Percentiles rank a stretch among this genome's conserved stretches.
Conservation (phyloP, 169 alveolate genomes). For the Theileria annulata region DNA sequence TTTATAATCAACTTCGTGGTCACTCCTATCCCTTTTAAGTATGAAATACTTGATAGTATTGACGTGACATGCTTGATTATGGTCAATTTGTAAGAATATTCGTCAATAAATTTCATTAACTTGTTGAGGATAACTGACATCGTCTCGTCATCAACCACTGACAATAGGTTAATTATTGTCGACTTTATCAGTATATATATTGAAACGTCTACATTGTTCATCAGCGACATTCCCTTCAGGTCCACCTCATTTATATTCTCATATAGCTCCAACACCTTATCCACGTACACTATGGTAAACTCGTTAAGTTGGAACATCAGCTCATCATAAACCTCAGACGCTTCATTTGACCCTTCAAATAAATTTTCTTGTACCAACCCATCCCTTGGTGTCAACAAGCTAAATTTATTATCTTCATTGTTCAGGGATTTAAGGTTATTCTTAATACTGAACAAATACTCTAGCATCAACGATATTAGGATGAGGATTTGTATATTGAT, state of each 20-base stretch:
- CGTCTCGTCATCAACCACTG: constrained; percentile 38
- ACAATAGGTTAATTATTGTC: constrained; percentile 37
- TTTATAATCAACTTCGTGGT: constrained; percentile 3
- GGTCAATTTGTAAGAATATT: constrained; percentile 32
- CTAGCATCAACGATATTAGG: constrained; percentile 20
- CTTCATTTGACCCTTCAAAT: background rate
- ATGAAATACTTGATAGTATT: constrained; percentile 30
- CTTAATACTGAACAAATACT: background rate
- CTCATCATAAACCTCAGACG: background rate
- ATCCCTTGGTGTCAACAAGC: background rate
- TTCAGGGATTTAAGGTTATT: background rate
- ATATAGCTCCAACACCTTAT: background rate
- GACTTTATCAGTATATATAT: constrained; percentile 43
- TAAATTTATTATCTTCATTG: background rate
- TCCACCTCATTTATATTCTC: constrained; percentile 19
- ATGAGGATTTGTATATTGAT: constrained; percentile 54
- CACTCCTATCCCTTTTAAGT: constrained; percentile 15
- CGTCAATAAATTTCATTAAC: constrained; percentile 28
- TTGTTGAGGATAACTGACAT: constrained; percentile 24
- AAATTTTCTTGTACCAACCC: background rate
- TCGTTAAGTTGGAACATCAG: background rate
- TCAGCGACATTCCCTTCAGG: constrained; percentile 34
- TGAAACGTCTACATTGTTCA: constrained; percentile 62
- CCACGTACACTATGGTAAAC: constrained; percentile 8
- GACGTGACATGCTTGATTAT: constrained; percentile 50